Conservation (phyloP, 1,284 basidiomycete genomes). For the Ustilago crameri region DNA sequence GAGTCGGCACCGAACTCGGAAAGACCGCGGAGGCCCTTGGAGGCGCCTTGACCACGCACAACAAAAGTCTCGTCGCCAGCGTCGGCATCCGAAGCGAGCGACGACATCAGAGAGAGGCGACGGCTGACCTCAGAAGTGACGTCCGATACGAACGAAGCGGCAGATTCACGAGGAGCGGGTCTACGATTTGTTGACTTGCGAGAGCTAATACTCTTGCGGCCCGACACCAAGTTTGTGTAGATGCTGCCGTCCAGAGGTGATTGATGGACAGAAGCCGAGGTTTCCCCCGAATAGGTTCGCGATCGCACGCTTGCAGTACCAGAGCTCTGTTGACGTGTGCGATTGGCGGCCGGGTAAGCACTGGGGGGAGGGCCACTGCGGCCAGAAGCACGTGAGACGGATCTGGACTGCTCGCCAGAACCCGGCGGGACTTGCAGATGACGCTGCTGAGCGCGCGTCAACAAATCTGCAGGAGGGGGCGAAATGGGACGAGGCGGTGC, state of each 20-base stretch:
- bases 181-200: slow-evolving; percentile 33
- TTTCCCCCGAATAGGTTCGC: slow-evolving; percentile 49
- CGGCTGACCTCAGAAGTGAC: slow-evolving; percentile 58
- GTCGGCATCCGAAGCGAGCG: slow-evolving; percentile 37
- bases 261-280: slow-evolving; percentile 14
- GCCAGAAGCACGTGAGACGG: slow-evolving; percentile 44
- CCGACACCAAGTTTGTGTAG: slow-evolving; percentile 35
- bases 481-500: slow-evolving; percentile 53
- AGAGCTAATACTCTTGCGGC: slow-evolving; percentile 45
- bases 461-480: slow-evolving; percentile 54
- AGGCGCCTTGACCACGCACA: slow-evolving; percentile 14
- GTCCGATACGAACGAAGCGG: slow-evolving; percentile 59
- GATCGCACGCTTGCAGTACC: slow-evolving; percentile 41
- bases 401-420: slow-evolving; percentile 33
- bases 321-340: slow-evolving; percentile 40
- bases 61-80: slow-evolving; percentile 44
- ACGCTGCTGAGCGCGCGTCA: slow-evolving; percentile 44
- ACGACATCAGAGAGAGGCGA: slow-evolving; percentile 54
- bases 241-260: slow-evolving; percentile 44
- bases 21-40: slow-evolving; percentile 22
- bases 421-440: slow-evolving; percentile 41
- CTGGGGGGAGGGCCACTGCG: slow-evolving; percentile 40
- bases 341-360: slow-evolving; percentile 20
- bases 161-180: slow-evolving; percentile 42
- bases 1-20: slow-evolving; percentile 36